phyloP scores from a whole-genome alignment of 768 basidiomycete species.

The Mycena vitilis region DNA sequence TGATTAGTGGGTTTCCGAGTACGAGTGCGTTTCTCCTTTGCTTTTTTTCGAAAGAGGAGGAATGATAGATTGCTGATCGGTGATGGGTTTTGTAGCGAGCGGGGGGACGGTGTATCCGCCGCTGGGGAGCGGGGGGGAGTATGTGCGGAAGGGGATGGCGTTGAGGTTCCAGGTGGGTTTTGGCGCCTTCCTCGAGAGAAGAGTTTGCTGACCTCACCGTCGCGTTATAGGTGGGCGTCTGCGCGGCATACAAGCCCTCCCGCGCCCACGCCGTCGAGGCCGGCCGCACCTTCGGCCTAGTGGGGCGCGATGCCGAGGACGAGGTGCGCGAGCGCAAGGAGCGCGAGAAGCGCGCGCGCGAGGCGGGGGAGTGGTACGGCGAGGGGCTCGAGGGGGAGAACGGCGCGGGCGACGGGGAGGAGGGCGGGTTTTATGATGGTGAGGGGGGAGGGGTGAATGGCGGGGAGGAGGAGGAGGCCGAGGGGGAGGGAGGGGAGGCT shows the following conservation, averaged over 20 bases:
- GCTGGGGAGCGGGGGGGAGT: constrained; percentile 17
- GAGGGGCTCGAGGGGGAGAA: constrained; percentile 35
- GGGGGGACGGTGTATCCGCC: no score
- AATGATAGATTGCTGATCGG: no score
- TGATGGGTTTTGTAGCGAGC: no score
- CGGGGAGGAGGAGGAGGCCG: constrained; percentile 21
- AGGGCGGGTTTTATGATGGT: constrained; percentile 17
- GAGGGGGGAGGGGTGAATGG: no score
- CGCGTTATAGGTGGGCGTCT: constrained; percentile 76
- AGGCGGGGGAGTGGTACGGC: constrained; percentile 44
- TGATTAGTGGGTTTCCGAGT: constrained; percentile 66
- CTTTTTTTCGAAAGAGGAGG: no score
- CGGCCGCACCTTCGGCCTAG: constrained; percentile 61
- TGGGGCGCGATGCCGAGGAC: constrained; percentile 57
- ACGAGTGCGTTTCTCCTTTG: neutral
- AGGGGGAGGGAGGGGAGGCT: constrained; percentile 48
- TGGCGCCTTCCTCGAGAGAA: no score
- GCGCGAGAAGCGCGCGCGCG: constrained; percentile 25
- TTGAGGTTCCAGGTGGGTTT: constrained; percentile 53
- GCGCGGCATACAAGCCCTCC: constrained; percentile 67
- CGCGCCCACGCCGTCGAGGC: constrained; percentile 60
- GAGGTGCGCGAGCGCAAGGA: constrained; percentile 41
- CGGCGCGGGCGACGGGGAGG: constrained; percentile 23
- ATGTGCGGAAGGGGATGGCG: constrained; percentile 47
- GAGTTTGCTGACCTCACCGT: constrained; percentile 33